Percentiles rank a stretch among this genome's conserved stretches.
Conservation (phyloP, 345 rosid genomes). For the Syzygium aqueum region DNA sequence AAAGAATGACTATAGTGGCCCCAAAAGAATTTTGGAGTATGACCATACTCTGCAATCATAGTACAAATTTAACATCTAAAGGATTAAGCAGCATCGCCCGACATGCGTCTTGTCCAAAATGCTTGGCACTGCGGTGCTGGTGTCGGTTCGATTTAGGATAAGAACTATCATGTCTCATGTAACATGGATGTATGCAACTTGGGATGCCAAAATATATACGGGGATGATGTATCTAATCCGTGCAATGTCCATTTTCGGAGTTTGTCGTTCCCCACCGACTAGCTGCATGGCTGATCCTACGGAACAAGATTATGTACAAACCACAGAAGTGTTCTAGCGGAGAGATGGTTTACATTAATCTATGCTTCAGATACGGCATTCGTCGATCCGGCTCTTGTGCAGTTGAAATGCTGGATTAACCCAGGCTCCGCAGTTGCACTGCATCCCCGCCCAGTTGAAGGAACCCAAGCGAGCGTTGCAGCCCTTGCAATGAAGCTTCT, state of each 20-base stretch:
- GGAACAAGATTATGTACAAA: background rate
- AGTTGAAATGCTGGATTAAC: slow-evolving; percentile 89
- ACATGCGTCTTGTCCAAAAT: background rate
- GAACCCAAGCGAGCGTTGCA: slow-evolving; percentile 81
- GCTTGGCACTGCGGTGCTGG: background rate
- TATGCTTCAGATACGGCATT: slow-evolving; percentile 29
- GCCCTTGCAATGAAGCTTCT: slow-evolving; percentile 68
- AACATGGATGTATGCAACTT: background rate
- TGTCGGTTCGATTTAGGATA: background rate
- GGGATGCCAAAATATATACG: background rate
- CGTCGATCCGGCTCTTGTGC: slow-evolving; percentile 66
- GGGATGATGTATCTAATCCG: background rate
- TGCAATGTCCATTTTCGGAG: background rate
- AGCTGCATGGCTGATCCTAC: background rate
- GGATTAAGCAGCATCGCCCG: background rate
- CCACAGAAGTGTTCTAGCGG: background rate
- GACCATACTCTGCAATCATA: background rate
- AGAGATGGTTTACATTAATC: background rate
- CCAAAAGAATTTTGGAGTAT: background rate
- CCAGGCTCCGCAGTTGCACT: slow-evolving; percentile 94
- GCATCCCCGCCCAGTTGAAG: slow-evolving; percentile 96
- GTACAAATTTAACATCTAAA: background rate
- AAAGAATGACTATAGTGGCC: background rate
- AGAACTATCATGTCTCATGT: background rate
- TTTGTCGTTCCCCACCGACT: background rate